Base-by-base conservation (phyloP, 1,284 basidiomycete genomes). In the Grifola frondosa region DNA sequence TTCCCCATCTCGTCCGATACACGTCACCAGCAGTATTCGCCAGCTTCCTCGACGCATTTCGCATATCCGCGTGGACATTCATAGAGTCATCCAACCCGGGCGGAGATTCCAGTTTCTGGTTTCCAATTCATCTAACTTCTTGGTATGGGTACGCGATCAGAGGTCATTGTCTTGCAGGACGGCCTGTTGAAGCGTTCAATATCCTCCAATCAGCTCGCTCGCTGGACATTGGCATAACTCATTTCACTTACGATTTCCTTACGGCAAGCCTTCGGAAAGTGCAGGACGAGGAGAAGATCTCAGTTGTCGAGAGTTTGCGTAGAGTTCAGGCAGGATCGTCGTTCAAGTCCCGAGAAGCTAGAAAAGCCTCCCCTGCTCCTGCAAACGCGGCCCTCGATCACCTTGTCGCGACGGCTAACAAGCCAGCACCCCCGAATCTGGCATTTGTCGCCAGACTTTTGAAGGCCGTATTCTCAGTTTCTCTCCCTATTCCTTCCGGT, bases 41-140 rank as follows among this genome's bases (percentile, higher is more conserved):
- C 6, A n/a, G 22, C 12, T 57, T 65, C 33, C 38, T 66, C 11
- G 39, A 56, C 16, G 39, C 56, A n/a, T 47, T 63, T 10, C 42
- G 37, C 22, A 12, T 43, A n/a, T 24, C 47, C 12, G 21, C 35
- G 22, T 26, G 23, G 43, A 33, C 19, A 2, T 40, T 23, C 34
- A 21, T 31, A 12, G 17, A 11, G 2, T 32, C 26, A 12, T 19
- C 20, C n/a, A n/a, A n/a, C n/a, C n/a, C n/a, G n/a, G n/a, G n/a
- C n/a, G n/a, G n/a, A n/a, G n/a, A n/a, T n/a, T n/a, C n/a, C n/a
- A n/a, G n/a, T n/a, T n/a, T n/a, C n/a, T n/a, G n/a, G n/a, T n/a
- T n/a, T n/a, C n/a, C n/a, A n/a, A n/a, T n/a, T n/a, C n/a, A n/a
- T n/a, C 10, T 19, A 22, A 10, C 23, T 24, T 30, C 19, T 3